A percentile compares a stretch with the other conserved stretches of the same genome.
Conservation (phyloP, 2,329 filamentous ascomycete species). For the Colletotrichum destructivum region DNA sequence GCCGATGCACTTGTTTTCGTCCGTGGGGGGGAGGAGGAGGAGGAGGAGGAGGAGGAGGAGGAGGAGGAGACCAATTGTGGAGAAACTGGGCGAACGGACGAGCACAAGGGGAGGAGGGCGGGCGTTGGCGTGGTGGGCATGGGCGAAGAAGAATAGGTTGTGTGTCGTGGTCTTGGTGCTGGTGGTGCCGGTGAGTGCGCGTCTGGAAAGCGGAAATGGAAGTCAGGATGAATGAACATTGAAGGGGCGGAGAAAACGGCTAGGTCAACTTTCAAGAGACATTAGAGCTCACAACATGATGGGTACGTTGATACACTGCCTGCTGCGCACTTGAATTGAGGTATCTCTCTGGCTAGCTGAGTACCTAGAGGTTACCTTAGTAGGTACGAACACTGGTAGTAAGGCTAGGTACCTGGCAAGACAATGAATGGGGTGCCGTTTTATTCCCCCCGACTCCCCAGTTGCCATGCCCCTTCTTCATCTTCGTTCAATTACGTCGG, state of each 20-base stretch:
- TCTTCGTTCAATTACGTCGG: not conserved
- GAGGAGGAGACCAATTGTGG: conserved; percentile 37
- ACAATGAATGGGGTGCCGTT: not conserved
- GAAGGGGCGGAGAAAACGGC: conserved; percentile 10
- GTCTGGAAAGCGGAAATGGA: conserved; percentile 29
- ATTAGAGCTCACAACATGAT: not conserved
- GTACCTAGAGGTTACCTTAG: not conserved
- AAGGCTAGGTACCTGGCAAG: not conserved
- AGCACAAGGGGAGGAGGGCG: conserved; percentile 9
- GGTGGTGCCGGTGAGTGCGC: conserved; percentile 9
- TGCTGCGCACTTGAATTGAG: not conserved
- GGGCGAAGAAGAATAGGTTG: conserved; percentile 3
- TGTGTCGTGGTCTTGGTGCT: not conserved
- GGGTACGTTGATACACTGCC: conserved; percentile 10
- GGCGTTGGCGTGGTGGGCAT: conserved; percentile 5
- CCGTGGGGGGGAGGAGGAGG: conserved; percentile 27
- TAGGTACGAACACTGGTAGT: not conserved
- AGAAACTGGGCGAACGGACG: conserved; percentile 11
- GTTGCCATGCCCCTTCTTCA: not conserved
- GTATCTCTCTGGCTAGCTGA: conserved; percentile 8
- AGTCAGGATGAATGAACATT: conserved; percentile 9
- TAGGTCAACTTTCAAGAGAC: not conserved
- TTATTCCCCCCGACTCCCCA: not conserved
- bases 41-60: no score
- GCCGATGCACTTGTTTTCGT: conserved; percentile 28